A percentile compares a stretch with the other conserved stretches of the same genome.
Evolutionary conservation across 2,329 filamentous ascomycete genomes (phyloP).

Genomic region (Cladophialophora exuberans): DNA sequence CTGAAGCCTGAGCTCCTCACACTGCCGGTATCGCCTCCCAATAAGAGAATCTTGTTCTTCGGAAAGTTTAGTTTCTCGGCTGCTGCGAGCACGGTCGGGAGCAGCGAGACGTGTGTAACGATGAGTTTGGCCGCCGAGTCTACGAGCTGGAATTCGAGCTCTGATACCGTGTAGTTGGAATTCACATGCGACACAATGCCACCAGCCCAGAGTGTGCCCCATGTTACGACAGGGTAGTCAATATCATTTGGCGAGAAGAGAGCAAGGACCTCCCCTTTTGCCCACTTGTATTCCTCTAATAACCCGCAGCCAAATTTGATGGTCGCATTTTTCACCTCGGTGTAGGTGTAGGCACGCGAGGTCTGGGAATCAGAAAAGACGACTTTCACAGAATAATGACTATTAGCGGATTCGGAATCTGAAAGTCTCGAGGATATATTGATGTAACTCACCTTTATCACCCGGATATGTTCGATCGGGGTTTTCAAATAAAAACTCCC

Average conservation of each 20-base stretch:
- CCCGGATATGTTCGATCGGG: neutral
- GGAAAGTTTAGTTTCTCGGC: slow-evolving; percentile 71
- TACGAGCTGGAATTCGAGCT: slow-evolving; percentile 79
- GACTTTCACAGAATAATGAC: neutral
- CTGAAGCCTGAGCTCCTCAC: slow-evolving; percentile 37
- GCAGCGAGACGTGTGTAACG: slow-evolving; percentile 69
- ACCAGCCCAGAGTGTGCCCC: slow-evolving; percentile 80
- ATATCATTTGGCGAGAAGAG: slow-evolving; percentile 77
- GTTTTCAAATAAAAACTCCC: neutral
- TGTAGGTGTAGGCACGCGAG: neutral
- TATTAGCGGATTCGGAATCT: neutral
- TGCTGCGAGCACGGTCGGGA: slow-evolving; percentile 67
- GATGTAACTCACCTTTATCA: neutral
- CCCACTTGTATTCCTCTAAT: slow-evolving; percentile 59
- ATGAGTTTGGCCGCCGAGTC: slow-evolving; percentile 75
- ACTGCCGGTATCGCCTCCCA: slow-evolving; percentile 65
- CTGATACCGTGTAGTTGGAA: slow-evolving; percentile 78
- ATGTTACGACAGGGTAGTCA: slow-evolving; percentile 56
- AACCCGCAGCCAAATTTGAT: neutral
- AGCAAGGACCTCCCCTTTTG: slow-evolving; percentile 78
- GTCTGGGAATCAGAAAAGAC: neutral
- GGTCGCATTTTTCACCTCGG: neutral
- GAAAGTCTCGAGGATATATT: neutral
- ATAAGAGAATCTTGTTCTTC: slow-evolving; percentile 72
- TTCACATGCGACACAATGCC: slow-evolving; percentile 83